Evolutionary conservation across 352 stramenopile species (phyloP).

Genomic region (Phytophthora podocarpi): DNA sequence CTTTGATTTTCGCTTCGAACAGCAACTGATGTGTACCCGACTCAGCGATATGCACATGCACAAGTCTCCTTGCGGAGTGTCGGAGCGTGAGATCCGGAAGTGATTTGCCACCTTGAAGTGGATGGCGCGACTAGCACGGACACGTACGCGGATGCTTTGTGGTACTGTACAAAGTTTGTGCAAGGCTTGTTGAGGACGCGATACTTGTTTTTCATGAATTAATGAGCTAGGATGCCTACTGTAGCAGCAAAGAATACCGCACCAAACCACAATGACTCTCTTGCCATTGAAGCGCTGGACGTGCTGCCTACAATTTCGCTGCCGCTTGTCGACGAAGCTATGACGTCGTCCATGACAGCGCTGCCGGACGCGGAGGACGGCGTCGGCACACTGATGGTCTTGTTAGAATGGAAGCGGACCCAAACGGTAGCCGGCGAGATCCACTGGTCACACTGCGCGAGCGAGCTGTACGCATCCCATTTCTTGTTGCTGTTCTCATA

Average conservation of each 20-base stretch:
- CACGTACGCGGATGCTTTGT: too few species aligned
- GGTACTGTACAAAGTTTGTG: too few species aligned
- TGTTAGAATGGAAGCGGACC: conserved; percentile 8
- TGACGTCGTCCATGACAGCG: conserved; percentile 8
- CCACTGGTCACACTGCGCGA: conserved; percentile 4
- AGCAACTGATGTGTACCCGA: too few species aligned
- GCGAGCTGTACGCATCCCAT: conserved; percentile 4
- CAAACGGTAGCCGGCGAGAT: not conserved
- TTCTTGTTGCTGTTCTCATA: conserved; percentile 16
- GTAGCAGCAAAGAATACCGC: not conserved
- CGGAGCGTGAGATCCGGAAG: too few species aligned
- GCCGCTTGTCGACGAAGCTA: not conserved
- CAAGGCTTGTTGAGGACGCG: too few species aligned
- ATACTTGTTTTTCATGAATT: too few species aligned
- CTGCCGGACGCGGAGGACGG: conserved; percentile 11
- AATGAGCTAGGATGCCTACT: not conserved
- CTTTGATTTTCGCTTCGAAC: too few species aligned
- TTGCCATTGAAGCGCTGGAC: not conserved
- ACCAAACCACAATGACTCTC: not conserved
- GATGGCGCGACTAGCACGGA: too few species aligned
- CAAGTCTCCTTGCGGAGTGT: too few species aligned
- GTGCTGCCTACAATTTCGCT: conserved; percentile 10
- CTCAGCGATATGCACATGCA: too few species aligned
- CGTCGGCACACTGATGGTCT: not conserved
- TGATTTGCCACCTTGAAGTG: too few species aligned